These are phyloP conservation scores for Scorias spongiosa DNA, from an alignment of 2,329 filamentous ascomycete species.

Conservation along the genomic window DNA sequence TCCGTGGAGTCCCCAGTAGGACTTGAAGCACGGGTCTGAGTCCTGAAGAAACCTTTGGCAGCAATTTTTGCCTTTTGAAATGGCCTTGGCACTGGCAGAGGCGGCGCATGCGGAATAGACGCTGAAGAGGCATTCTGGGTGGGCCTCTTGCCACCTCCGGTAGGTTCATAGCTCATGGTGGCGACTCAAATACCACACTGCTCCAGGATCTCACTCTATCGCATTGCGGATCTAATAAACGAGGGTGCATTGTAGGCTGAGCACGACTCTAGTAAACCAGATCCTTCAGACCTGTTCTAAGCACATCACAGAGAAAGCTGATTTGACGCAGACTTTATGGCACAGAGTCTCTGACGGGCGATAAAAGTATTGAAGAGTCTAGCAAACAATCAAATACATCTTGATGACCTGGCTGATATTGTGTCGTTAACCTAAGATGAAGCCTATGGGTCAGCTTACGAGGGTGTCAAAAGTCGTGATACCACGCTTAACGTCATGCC, in stretches of 20 bases:
- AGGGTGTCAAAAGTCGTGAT: too few species aligned
- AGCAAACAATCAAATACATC: background rate
- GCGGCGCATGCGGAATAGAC: constrained; percentile 6
- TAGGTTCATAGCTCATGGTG: background rate
- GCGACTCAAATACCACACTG: background rate
- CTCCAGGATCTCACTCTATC: background rate
- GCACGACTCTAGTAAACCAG: background rate
- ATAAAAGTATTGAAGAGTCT: too few species aligned
- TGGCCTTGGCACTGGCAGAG: constrained; percentile 12
- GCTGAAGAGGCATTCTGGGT: background rate
- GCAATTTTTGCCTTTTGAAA: constrained; percentile 18
- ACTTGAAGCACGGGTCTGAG: constrained; percentile 13
- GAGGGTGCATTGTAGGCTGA: background rate
- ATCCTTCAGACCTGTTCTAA: background rate
- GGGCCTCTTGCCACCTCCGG: background rate
- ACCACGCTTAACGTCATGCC: too few species aligned
- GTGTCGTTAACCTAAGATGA: constrained; percentile 5
- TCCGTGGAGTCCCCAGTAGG: constrained; percentile 7
- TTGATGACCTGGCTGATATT: background rate
- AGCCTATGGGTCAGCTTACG: too few species aligned
- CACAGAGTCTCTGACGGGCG: too few species aligned
- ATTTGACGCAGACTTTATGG: background rate
- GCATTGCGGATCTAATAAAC: background rate
- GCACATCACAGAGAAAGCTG: background rate
- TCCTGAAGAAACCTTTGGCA: constrained; percentile 17